A percentile compares a stretch with the other conserved stretches of the same genome.
Evolutionary conservation across 371 early-diverging fungal genomes (phyloP).

Genomic region (Sporodiniella umbellata): DNA sequence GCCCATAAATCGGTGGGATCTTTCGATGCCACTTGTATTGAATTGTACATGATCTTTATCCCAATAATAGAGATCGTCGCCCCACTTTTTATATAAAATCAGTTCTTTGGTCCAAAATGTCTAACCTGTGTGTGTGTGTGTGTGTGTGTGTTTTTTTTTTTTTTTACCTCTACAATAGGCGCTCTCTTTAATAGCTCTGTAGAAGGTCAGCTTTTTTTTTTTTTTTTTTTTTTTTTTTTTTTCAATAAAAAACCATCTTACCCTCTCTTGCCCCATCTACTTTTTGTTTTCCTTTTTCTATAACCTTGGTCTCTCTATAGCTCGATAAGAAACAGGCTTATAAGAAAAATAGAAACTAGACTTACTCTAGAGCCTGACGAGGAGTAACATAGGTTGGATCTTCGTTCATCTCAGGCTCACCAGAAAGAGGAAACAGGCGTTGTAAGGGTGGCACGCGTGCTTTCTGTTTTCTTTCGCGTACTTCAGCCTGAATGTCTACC

Average conservation of each 20-base stretch:
- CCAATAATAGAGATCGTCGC: slow-evolving; percentile 71
- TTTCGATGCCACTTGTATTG: slow-evolving; percentile 65
- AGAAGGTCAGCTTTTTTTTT: background rate
- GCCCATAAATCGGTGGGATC: slow-evolving; percentile 64
- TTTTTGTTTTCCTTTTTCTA: slow-evolving; percentile 28
- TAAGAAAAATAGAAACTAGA: too few species aligned
- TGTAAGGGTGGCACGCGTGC: slow-evolving; percentile 35
- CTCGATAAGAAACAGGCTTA: too few species aligned
- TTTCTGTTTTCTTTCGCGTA: background rate
- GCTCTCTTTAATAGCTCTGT: slow-evolving; percentile 50
- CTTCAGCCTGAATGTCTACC: slow-evolving; percentile 30
- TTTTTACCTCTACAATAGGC: slow-evolving; percentile 55
- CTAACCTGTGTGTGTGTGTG: too few species aligned
- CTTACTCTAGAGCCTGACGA: background rate
- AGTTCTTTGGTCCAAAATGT: too few species aligned
- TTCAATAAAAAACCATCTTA: too few species aligned
- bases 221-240: background rate
- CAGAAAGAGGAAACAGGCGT: slow-evolving; percentile 45
- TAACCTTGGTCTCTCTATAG: too few species aligned
- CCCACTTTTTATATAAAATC: slow-evolving; percentile 39
- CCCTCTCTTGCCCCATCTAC: slow-evolving; percentile 26
- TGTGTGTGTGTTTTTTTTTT: background rate
- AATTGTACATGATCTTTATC: slow-evolving; percentile 57
- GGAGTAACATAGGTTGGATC: slow-evolving; percentile 44
- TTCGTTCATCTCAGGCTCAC: slow-evolving; percentile 44